Evolutionary conservation across 2,329 filamentous ascomycete species (phyloP).

Genomic region (Talaromyces sp.): DNA sequence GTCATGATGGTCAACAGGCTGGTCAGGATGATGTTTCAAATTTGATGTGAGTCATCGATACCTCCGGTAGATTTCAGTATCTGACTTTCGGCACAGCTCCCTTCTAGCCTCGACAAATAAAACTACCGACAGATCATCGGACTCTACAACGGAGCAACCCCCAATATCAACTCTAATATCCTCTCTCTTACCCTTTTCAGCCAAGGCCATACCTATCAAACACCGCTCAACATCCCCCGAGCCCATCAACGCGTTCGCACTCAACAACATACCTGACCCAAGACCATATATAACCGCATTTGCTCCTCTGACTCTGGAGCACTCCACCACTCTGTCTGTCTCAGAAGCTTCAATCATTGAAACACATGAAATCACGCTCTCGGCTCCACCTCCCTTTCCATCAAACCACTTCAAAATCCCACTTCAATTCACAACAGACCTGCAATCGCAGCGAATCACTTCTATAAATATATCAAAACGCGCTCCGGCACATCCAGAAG

Average conservation of each 20-base stretch:
- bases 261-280: constrained; percentile 53
- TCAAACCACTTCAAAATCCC: constrained; percentile 32
- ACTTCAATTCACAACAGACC: constrained; percentile 35
- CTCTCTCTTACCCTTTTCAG: constrained; percentile 41
- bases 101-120: constrained; percentile 32
- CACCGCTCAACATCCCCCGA: constrained; percentile 36
- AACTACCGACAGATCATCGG: constrained; percentile 28
- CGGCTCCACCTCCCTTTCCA: constrained; percentile 37
- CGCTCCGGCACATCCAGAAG: constrained; percentile 17
- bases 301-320: constrained; percentile 59
- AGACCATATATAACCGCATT: constrained; percentile 69
- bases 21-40: constrained; percentile 35
- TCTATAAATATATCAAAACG: constrained; percentile 30
- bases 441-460: constrained; percentile 33
- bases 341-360: constrained; percentile 26
- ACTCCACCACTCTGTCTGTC: constrained; percentile 27
- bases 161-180: constrained; percentile 39
- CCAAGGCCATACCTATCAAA: constrained; percentile 25
- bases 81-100: constrained; percentile 30
- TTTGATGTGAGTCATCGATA: constrained; percentile 32
- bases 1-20: constrained; percentile 29
- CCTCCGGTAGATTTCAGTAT: background rate
- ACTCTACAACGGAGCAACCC: constrained; percentile 22
- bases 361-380: constrained; percentile 36
- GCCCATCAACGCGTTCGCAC: constrained; percentile 63